Percentiles rank a stretch among this genome's conserved stretches.
Evolutionary conservation across 2,329 filamentous ascomycete species (phyloP).

Genomic region (Calonectria crousiana): DNA sequence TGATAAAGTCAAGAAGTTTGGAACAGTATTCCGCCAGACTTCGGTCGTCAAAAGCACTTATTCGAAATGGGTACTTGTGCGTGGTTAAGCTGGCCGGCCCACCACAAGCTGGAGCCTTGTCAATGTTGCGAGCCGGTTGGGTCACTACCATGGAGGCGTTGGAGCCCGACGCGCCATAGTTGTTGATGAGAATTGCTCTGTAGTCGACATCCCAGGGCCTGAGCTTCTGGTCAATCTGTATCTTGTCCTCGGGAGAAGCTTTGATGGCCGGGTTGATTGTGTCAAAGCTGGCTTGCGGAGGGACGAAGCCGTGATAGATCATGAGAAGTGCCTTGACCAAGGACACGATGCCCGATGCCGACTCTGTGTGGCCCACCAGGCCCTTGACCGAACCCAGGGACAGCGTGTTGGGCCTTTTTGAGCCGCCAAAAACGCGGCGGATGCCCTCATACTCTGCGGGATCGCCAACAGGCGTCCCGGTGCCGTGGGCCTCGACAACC

Average conservation of each 20-base stretch:
- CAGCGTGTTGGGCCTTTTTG: constrained; percentile 10
- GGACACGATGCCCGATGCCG: constrained; percentile 56
- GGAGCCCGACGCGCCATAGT: constrained; percentile 49
- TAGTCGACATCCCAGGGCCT: constrained; percentile 33
- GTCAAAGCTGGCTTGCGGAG: constrained; percentile 49
- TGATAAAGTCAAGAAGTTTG: neutral
- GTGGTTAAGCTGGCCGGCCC: too few species aligned
- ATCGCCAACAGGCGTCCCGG: constrained; percentile 65
- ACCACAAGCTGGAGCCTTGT: neutral
- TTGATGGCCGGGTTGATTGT: constrained; percentile 44
- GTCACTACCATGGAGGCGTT: constrained; percentile 26
- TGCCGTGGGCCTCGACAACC: constrained; percentile 62
- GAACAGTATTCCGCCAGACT: neutral
- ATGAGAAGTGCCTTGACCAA: constrained; percentile 63
- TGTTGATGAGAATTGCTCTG: constrained; percentile 46
- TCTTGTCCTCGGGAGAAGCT: neutral
- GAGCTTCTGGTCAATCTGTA: neutral
- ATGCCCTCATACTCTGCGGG: constrained; percentile 55
- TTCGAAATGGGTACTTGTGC: neutral
- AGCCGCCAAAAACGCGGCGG: constrained; percentile 11
- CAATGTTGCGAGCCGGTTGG: too few species aligned
- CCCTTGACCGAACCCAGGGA: constrained; percentile 43
- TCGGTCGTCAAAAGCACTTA: neutral
- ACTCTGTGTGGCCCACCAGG: constrained; percentile 43
- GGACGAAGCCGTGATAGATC: constrained; percentile 47